Evolutionary conservation across 2,329 filamentous ascomycete species (phyloP), one percentile per base, ranked within the genome.

Genomic region (Hypoxylon sp.): DNA sequence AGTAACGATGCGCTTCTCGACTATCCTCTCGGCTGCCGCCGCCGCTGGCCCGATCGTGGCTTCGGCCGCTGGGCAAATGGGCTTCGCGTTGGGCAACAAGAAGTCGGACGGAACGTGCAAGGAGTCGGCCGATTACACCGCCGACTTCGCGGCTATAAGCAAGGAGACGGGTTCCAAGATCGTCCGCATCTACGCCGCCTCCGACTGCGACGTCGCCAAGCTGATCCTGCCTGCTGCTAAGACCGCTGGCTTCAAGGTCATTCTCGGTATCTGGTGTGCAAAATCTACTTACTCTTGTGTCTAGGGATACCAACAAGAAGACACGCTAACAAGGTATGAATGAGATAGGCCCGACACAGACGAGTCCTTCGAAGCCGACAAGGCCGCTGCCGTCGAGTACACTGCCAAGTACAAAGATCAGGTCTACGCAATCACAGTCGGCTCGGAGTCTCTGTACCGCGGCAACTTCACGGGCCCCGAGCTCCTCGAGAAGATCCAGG

Each of bases 391-490:
- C 44, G 74, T 66, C 19, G 82, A 50, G 35, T 53, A 84, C 70
- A 83, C 82, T 1, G 75, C 80, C 19, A 73, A 86, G 79, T 85
- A 84, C 78, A 81, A 85, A 73, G 84, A 87, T 66, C 85, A 87
- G 64, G 85, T 93, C 70, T 88, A 91, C 75, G 91, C 87, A 63
- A 87, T 92, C 69, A 92, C 90, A 4, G 88, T 92, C 64, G 91
- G 91, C 29, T 92, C 89, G 13, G 91, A 93, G 82, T 86, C 87
- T 5, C 83, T 93, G 51, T 93, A 93, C 81, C 88, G 91, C 61
- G 86, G 87, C 60, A 90, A 89, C 78, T 87, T 92, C 78, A 90
- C 86, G 9, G 90, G 87, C 52, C 77, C 83, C 6, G 77, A 89
- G 73, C 85, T 93, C 53, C 79, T 89, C 56, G 80, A 80, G 63